Conservation (phyloP, 1,284 basidiomycete genomes). For the Fomes fomentarius region DNA sequence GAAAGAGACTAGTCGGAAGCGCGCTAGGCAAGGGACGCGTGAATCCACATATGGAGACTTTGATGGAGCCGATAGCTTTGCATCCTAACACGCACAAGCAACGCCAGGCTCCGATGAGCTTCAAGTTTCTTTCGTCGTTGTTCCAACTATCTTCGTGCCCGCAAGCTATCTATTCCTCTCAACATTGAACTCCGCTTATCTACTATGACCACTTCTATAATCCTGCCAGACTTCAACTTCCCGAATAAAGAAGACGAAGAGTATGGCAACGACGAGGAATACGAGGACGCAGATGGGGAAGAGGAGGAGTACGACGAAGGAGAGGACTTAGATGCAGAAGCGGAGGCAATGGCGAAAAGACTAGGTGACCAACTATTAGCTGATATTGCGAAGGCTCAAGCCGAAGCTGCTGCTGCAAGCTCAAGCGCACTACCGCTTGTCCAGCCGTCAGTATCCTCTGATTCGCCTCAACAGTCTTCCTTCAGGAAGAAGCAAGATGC, state of each 20-base stretch:
- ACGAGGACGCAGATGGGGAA: slow-evolving; percentile 48
- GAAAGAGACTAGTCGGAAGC: not conserved
- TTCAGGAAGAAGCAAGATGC: slow-evolving; percentile 53
- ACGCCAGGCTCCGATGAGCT: no score
- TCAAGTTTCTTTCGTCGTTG: no score
- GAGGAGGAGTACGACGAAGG: slow-evolving; percentile 53
- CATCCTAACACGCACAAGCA: slow-evolving; percentile 16
- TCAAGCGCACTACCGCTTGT: slow-evolving; percentile 24
- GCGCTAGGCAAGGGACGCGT: not conserved
- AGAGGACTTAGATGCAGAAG: slow-evolving; percentile 70
- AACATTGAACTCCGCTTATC: no score
- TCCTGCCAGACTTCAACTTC: slow-evolving; percentile 19
- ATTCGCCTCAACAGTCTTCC: slow-evolving; percentile 5
- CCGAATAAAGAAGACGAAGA: slow-evolving; percentile 13
- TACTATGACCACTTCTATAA: slow-evolving; percentile 19
- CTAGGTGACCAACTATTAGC: slow-evolving; percentile 74
- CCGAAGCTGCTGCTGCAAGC: slow-evolving; percentile 42
- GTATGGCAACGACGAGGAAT: slow-evolving; percentile 34
- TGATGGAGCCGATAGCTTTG: slow-evolving; percentile 14
- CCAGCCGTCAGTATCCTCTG: slow-evolving; percentile 6
- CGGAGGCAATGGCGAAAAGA: slow-evolving; percentile 68
- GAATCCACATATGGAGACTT: not conserved
- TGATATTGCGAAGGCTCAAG: slow-evolving; percentile 66
- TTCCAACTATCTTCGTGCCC: no score
- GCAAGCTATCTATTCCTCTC: no score